Evolutionary conservation across 1,139 yeast species (phyloP), one percentile per base, ranked within the genome.

Genomic region (Zygosaccharomyces sapae): DNA sequence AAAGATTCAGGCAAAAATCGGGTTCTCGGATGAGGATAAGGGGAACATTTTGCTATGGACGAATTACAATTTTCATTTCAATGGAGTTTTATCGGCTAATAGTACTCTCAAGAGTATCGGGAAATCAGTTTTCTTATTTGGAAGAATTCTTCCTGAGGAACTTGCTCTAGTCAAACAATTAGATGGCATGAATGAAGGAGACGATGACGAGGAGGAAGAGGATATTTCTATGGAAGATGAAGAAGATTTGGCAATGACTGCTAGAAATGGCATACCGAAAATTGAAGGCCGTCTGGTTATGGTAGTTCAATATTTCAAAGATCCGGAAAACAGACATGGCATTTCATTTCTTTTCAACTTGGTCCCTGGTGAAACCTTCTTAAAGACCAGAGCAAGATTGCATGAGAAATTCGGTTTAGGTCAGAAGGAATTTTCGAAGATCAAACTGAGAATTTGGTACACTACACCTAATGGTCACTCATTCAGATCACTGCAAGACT

Each of bases 341-440:
- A 73, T 85, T 31, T 96, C 98, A 5, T 92, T 92, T 64, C 70
- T 85, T 20, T 85, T 92, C 61, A 78, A 81, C 10, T 67, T 87
- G 6, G 71, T 75, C 45, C 83, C 85, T 2, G 74, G 74, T 18
- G 98, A 94, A 64, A 68, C 69, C 41, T 77, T 86, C 46, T 61
- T 66, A 2, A 81, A 78, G n/a, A 83, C 95, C 2, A 82, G 76
- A 58, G 74, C 70, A 24, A 77, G 98, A 52, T 70, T 92, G 52
- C 84, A 85, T 60, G 74, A 73, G 55, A 69, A 70, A 34, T 66
- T 88, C 55, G 96, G 96, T 0, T 69, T 87, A 50, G 90, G 90
- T 18, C 82, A 79, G 51, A 84, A 79, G 58, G 92, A 88, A 52
- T 88, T 89, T 64, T 81, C 81, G 33, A 85, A 84, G 61, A 78